phyloP scores from a whole-genome alignment of 2,329 filamentous ascomycete genomes.

The Phaeosphaeria sp. region DNA sequence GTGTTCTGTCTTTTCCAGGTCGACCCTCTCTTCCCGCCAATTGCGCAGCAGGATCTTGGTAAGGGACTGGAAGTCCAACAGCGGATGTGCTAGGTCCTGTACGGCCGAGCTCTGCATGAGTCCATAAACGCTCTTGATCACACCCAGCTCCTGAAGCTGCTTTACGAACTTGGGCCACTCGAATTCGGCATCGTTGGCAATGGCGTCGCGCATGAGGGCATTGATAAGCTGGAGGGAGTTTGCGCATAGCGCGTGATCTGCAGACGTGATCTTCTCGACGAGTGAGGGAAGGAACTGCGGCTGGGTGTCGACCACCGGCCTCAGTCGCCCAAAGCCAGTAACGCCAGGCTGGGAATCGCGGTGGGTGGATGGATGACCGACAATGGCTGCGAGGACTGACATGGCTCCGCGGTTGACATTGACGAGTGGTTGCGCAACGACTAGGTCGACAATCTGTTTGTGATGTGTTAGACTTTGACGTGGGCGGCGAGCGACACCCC shows the following conservation, averaged over 20 bases:
- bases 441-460: conserved; percentile 80
- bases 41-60: conserved; percentile 86
- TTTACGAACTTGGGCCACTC: conserved; percentile 98
- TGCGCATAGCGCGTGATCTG: conserved; percentile 93
- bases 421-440: conserved; percentile 93
- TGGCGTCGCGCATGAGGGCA: conserved; percentile 88
- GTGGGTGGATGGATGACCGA: conserved; percentile 75
- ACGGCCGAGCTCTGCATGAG: conserved; percentile 94
- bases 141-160: conserved; percentile 85
- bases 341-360: conserved; percentile 62
- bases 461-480: conserved; percentile 13
- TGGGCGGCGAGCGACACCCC: background rate
- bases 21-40: conserved; percentile 85
- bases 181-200: conserved; percentile 75
- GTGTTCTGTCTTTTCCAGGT: conserved; percentile 87
- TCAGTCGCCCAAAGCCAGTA: conserved; percentile 89
- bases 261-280: conserved; percentile 87
- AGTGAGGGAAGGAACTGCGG: conserved; percentile 95
- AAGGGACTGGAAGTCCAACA: conserved; percentile 91
- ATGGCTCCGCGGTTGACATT: conserved; percentile 97
- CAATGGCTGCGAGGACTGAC: conserved; percentile 92
- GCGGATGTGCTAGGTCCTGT: conserved; percentile 86
- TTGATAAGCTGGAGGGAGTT: conserved; percentile 97
- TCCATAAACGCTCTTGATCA: conserved; percentile 87
- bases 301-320: conserved; percentile 88